These are phyloP conservation scores for Zea luxurians DNA, from an alignment of 176 grass and related monocot genomes.

Conservation along the genomic window DNA sequence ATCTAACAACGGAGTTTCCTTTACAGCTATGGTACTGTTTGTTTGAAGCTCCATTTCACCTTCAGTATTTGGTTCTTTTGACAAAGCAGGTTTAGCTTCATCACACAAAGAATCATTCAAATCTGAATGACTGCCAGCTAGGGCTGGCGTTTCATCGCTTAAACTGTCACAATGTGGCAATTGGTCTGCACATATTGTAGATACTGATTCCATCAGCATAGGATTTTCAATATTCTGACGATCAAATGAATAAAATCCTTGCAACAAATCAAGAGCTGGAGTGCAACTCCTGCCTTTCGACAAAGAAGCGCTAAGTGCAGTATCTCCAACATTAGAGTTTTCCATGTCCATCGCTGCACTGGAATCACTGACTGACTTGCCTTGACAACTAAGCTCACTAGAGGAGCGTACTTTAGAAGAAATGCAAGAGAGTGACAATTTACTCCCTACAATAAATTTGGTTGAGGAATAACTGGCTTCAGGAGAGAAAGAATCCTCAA, in stretches of 20 bases:
- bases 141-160: slow-evolving; percentile 15
- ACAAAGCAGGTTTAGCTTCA: slow-evolving; percentile 22
- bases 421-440: slow-evolving; percentile 28
- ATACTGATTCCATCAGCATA: not conserved
- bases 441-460: slow-evolving; percentile 4
- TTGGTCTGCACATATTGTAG: slow-evolving; percentile 18
- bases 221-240: slow-evolving; percentile 18
- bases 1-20: slow-evolving; percentile 13
- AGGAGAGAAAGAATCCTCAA: slow-evolving; percentile 27
- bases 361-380: slow-evolving; percentile 36
- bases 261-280: slow-evolving; percentile 25
- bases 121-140: slow-evolving; percentile 29
- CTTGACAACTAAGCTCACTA: slow-evolving; percentile 25
- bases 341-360: slow-evolving; percentile 20
- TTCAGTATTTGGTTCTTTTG: slow-evolving; percentile 31
- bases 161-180: slow-evolving; percentile 16
- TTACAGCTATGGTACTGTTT: slow-evolving; percentile 7
- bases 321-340: slow-evolving; percentile 23
- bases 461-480: slow-evolving; percentile 7
- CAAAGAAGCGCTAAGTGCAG: slow-evolving; percentile 9
- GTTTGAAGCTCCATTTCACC: slow-evolving; percentile 23
- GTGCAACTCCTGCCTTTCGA: slow-evolving; percentile 24
- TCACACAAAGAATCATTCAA: slow-evolving; percentile 17
- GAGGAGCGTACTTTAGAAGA: slow-evolving; percentile 17
- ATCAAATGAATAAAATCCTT: slow-evolving; percentile 20